Evolutionary conservation across 805 yeast species (phyloP), one percentile per base, ranked within the genome.

Genomic region (Cyberlindnera mississippiensis): DNA sequence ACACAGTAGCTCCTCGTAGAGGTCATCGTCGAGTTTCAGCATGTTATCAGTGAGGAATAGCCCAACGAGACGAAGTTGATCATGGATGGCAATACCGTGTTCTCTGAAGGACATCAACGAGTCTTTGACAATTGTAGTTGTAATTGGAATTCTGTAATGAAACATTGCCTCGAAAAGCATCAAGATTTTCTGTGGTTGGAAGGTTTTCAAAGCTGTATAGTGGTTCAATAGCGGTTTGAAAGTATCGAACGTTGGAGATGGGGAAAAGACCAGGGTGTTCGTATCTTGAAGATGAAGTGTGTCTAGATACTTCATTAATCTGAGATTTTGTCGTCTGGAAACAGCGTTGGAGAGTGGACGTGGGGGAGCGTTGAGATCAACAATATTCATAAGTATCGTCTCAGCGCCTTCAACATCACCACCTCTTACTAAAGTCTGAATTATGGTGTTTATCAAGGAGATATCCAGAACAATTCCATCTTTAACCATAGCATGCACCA

Each of bases 221-320:
- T 48, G 38, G 1, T 19, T 24, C n/a, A 52, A 13, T 4, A 50
- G 20, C 3, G 53, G 53, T 4, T 42, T 32, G 38, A 52, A 44
- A 1, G 52, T 52, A n/a, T 48, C 46, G 26, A 34, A 48, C 1
- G 49, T 44, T 7, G 51, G 52, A 1, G 44, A 20, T 9, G 46
- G 44, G 15, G 28, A 15, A 22, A 38, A 45, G 18, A 51, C 19
- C 11, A 50, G 27, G 3, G 30, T 2, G 3, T 29, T 31, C 1
- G 12, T 5, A 1, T 26, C 22, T 26, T 49, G 53, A 0, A 47
- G n/a, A 3, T 35, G 16, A 9, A 40, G 28, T 2, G 42, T 20
- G 29, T 51, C 55, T 12, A 51, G 24, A 26, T 38, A 51, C 19
- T 27, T 34, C 35, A 45, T 16, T 13, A 39, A 5, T 4, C 36